These are phyloP conservation scores for Aspergillus avenaceus DNA, from an alignment of 495 filamentous ascomycete species.

Conservation along the genomic window DNA sequence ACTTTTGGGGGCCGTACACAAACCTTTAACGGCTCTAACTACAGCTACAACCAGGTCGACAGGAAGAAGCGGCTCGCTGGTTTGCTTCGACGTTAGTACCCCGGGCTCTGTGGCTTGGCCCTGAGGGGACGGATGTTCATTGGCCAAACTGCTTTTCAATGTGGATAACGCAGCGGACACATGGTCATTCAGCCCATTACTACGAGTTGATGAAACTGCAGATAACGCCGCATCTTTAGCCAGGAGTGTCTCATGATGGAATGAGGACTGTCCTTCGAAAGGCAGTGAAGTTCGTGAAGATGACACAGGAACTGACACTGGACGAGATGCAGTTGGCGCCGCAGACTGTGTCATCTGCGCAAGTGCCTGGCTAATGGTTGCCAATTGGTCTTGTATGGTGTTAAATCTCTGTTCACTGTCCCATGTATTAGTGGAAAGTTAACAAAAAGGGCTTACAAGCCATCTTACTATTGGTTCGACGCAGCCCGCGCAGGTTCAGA, in stretches of 20 bases:
- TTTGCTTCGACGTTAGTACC: not conserved
- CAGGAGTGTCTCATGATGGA: slow-evolving; percentile 22
- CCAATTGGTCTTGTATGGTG: slow-evolving; percentile 19
- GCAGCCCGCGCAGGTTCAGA: slow-evolving; percentile 1
- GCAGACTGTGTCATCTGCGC: slow-evolving; percentile 11
- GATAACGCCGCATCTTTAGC: slow-evolving; percentile 23
- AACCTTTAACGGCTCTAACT: slow-evolving; percentile 20
- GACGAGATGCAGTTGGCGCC: not conserved
- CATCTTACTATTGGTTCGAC: slow-evolving; percentile 15
- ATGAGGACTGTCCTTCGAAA: slow-evolving; percentile 26
- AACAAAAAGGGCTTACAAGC: not conserved
- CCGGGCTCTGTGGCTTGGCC: not conserved
- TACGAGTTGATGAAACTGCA: slow-evolving; percentile 9
- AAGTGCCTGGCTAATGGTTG: slow-evolving; percentile 14
- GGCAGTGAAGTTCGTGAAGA: slow-evolving; percentile 13
- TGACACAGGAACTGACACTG: slow-evolving; percentile 3
- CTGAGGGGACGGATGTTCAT: slow-evolving; percentile 2
- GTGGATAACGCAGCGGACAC: slow-evolving; percentile 20
- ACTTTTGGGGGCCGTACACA: not conserved
- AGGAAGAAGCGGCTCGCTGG: slow-evolving; percentile 14
- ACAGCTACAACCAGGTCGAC: slow-evolving; percentile 20
- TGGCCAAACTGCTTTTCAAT: slow-evolving; percentile 15
- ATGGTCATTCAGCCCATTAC: slow-evolving; percentile 9
- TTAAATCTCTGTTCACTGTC: slow-evolving; percentile 17
- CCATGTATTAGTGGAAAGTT: not conserved